Evolutionary conservation across 192 early-diverging fungal species (phyloP), one percentile per base, ranked within the genome.

Genomic region (Coemansia sp.): DNA sequence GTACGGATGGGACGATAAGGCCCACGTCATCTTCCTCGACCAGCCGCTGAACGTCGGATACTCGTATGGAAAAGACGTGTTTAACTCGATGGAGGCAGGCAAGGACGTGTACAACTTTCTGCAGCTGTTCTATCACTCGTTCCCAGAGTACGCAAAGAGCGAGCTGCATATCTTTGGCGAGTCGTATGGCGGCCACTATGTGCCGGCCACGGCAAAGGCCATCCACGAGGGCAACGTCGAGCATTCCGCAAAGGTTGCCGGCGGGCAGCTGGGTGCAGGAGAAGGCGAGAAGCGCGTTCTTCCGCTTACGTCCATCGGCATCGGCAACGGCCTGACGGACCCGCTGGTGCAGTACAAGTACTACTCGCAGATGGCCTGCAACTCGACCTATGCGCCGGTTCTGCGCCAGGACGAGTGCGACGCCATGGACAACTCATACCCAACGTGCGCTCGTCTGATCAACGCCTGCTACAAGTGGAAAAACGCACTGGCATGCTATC

Each of bases 301-400:
- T 72, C 85, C 89, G 30, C 83, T 93, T 58, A 85, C 85, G 22
- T 86, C 87, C 7, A 75, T 95, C 53, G 79, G 89, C 28, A 92
- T 98, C 60, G 94, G 97, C 23, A 97, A 99, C 74, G 95, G 97
- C 11, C 72, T 93, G 62, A 91, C 90, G 0, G 93, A 99, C 54
- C 91, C 93, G 30, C 77, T 90, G 51, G 79, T 87, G 18, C 97
- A 98, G 83, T 95, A 89, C 80, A 85, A 90, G 74, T 86, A 91
- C 67, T 98, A 95, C 73, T 83, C 89, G 7, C 85, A 84, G 48
- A 88, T 87, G 83, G 87, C 86, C 2, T 92, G 87, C 71, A 81
- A 89, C 58, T 84, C 82, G 35, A 82, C 84, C 48, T 88, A 94
- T 75, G 82, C 84, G 28, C 91, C 95, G 29, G 83, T 97, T 30